phyloP scores from a whole-genome alignment of 2,329 filamentous ascomycete genomes.

The Colletotrichum chrysophilum region DNA sequence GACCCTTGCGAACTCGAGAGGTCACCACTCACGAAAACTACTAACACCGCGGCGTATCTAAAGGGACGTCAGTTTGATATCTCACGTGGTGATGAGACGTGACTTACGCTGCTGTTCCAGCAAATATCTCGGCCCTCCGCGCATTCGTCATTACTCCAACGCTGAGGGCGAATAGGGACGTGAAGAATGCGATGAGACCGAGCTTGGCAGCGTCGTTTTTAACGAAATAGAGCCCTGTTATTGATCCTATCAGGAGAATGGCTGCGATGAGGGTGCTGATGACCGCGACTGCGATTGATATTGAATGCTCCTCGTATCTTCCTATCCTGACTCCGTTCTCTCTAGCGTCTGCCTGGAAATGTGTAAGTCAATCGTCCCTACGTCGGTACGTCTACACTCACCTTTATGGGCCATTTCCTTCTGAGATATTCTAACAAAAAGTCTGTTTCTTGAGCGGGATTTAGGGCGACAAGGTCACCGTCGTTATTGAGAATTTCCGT shows the following conservation, averaged over 20 bases:
- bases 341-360: too few species aligned
- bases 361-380: too few species aligned
- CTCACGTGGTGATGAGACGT: neutral
- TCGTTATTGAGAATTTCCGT: neutral
- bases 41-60: constrained; percentile 15
- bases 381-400: too few species aligned
- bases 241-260: neutral
- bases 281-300: neutral
- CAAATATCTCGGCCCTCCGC: constrained; percentile 20
- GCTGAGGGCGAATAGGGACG: constrained; percentile 18
- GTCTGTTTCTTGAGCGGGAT: constrained; percentile 5
- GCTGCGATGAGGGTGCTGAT: constrained; percentile 6
- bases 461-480: neutral
- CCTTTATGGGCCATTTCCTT: neutral
- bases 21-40: constrained; percentile 12
- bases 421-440: neutral
- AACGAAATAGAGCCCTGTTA: constrained; percentile 5
- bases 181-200: constrained; percentile 22
- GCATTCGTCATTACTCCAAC: constrained; percentile 21
- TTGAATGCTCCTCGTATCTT: neutral
- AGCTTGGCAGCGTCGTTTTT: constrained; percentile 1
- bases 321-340: neutral
- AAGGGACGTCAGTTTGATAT: neutral
- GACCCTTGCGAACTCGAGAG: neutral
- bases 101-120: constrained; percentile 20